Percentiles rank a stretch among this genome's conserved stretches.
Evolutionary conservation across 2,329 filamentous ascomycete genomes (phyloP).

Genomic region (Botrytis squamosa): DNA sequence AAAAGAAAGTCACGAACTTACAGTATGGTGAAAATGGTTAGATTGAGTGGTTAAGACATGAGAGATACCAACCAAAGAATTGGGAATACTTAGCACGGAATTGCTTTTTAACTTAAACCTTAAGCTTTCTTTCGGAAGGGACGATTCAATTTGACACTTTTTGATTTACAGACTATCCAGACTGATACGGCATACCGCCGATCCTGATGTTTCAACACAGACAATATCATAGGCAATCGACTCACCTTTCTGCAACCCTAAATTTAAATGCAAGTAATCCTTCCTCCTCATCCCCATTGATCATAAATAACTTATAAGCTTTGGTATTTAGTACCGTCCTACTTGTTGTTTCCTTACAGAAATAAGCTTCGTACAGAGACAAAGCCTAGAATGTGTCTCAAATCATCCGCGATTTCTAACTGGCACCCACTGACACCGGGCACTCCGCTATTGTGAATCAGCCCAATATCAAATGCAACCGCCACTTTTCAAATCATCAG

Average conservation of each 20-base stretch:
- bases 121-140: neutral
- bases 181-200: neutral
- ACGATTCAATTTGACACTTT: neutral
- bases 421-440: neutral
- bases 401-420: neutral
- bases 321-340: neutral
- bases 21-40: neutral
- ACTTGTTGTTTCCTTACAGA: neutral
- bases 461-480: neutral
- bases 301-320: neutral
- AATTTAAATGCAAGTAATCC: neutral
- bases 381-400: neutral
- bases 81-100: neutral
- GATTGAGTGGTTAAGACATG: neutral
- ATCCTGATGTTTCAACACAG: neutral
- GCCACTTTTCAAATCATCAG: neutral
- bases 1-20: neutral
- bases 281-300: neutral
- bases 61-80: neutral
- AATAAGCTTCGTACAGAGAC: neutral
- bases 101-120: neutral
- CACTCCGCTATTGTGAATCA: neutral
- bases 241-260: neutral
- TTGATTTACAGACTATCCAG: neutral
- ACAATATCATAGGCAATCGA: neutral